phyloP scores from a whole-genome alignment of 768 basidiomycete genomes.

The Leccinum aurantiacum region DNA sequence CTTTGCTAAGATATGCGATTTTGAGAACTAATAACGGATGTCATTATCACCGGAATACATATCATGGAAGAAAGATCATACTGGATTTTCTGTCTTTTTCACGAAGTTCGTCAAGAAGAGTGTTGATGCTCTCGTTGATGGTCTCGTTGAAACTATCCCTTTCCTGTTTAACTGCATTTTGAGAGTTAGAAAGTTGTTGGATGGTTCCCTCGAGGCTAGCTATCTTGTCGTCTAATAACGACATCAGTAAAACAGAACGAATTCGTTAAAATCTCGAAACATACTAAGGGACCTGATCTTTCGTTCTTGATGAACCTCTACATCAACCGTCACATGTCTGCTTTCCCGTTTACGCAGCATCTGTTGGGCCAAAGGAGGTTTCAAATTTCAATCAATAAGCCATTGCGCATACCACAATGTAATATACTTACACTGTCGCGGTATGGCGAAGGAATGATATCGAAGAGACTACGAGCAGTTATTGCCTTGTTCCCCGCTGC shows the following conservation, averaged over 20 bases:
- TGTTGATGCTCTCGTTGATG: background rate
- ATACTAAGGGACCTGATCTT: background rate
- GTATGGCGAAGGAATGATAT: conserved; percentile 6
- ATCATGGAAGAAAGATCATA: background rate
- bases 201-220: background rate
- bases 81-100: background rate
- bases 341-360: background rate
- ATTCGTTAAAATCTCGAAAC: background rate
- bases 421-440: conserved; percentile 1
- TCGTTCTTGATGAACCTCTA: background rate
- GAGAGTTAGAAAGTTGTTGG: background rate
- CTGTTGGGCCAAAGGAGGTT: background rate
- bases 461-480: conserved; percentile 1
- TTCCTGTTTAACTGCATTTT: background rate
- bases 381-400: too few species aligned
- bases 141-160: background rate
- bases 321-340: background rate
- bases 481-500: background rate
- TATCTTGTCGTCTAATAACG: background rate
- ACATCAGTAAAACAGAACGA: background rate
- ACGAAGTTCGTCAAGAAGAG: background rate
- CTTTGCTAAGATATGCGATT: background rate
- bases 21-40: background rate
- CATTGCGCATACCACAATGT: background rate
- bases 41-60: background rate